A percentile compares a stretch with the other conserved stretches of the same genome.
These are phyloP conservation scores for Gyrodon lividus DNA, from an alignment of 768 basidiomycete genomes.

Conservation along the genomic window DNA sequence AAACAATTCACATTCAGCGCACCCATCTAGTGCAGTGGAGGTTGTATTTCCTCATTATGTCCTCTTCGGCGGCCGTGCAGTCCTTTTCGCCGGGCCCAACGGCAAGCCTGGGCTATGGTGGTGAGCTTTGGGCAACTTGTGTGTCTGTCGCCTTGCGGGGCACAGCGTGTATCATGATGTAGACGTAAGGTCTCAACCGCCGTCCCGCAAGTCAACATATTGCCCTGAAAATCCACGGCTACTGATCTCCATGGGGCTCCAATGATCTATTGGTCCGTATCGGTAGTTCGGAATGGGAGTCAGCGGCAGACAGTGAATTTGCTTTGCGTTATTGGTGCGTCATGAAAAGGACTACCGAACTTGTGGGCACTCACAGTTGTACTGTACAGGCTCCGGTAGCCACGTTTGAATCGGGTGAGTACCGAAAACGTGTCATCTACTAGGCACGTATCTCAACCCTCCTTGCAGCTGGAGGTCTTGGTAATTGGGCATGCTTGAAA, in stretches of 20 bases:
- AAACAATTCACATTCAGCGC: not conserved
- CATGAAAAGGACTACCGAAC: not conserved
- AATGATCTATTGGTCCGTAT: slow-evolving; percentile 8
- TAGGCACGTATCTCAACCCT: not conserved
- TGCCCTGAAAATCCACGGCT: not conserved
- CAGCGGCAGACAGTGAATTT: slow-evolving; percentile 1
- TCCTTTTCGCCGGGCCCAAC: slow-evolving; percentile 1
- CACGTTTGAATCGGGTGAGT: slow-evolving; percentile 7
- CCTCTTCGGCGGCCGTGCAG: not conserved
- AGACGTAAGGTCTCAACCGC: slow-evolving; percentile 4
- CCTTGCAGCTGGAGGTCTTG: slow-evolving; percentile 1
- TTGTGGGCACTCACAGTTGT: not conserved
- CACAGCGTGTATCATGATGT: slow-evolving; percentile 11
- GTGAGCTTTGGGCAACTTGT: slow-evolving; percentile 9
- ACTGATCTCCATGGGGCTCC: not conserved
- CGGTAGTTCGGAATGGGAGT: not conserved
- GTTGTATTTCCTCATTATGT: not conserved
- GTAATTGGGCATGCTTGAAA: not conserved
- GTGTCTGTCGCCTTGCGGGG: slow-evolving; percentile 12
- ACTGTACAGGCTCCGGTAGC: slow-evolving; percentile 1
- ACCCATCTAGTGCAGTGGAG: not conserved
- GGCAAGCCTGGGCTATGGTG: too few species aligned
- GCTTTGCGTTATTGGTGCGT: slow-evolving; percentile 8
- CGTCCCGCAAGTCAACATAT: not conserved
- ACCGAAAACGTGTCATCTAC: not conserved